Evolutionary conservation across 169 alveolate genomes (phyloP).

Genomic region (Neospora caninum): DNA sequence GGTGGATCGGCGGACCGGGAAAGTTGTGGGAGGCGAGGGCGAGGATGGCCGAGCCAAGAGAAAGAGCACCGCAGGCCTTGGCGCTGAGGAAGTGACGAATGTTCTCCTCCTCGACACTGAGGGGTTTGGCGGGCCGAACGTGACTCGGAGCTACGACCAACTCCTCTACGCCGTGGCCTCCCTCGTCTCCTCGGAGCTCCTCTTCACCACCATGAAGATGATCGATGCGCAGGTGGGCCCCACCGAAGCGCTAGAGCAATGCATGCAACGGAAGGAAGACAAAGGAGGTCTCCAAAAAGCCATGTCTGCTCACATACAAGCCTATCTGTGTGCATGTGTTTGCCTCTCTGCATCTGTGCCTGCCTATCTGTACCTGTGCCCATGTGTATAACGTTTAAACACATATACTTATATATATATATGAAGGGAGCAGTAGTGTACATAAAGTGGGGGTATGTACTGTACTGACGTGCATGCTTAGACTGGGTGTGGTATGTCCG

Average conservation of each 20-base stretch:
- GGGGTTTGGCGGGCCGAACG: conserved; percentile 68
- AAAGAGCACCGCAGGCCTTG: not conserved
- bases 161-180: conserved; percentile 62
- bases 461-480: no score
- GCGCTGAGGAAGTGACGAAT: not conserved
- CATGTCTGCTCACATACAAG: no score
- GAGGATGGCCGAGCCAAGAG: not conserved
- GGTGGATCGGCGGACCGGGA: conserved; percentile 52
- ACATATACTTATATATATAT: not conserved
- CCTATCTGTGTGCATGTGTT: no score
- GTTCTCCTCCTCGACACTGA: conserved; percentile 68
- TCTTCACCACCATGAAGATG: conserved; percentile 60
- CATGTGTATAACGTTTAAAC: no score
- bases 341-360: no score
- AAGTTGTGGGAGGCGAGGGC: not conserved
- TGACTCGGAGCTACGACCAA: conserved; percentile 60
- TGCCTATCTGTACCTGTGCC: no score
- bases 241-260: not conserved
- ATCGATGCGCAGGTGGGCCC: conserved; percentile 40
- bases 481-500: no score
- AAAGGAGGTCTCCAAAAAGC: no score
- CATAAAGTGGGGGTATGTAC: no score
- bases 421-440: not conserved
- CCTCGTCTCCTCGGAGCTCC: conserved; percentile 44
- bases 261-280: not conserved